Evolutionary conservation across 257 asterid species (phyloP).

Genomic region (Knoxia roxburghii): DNA sequence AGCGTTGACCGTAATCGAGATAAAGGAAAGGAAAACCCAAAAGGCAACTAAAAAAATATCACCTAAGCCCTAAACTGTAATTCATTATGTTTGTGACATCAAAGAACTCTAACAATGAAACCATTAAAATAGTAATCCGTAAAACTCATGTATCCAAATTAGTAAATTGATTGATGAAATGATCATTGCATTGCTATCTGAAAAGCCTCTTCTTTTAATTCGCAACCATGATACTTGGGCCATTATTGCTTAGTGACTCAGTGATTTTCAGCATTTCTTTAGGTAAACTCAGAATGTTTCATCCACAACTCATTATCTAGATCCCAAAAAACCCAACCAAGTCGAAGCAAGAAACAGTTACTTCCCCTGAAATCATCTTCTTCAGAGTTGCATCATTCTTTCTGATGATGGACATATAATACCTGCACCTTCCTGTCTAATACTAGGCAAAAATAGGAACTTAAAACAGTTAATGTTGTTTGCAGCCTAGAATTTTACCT

Average conservation of each 20-base stretch:
- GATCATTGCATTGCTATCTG: background rate
- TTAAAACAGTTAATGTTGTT: background rate
- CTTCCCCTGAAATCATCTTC: background rate
- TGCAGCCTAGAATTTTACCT: constrained; percentile 41
- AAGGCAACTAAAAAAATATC: background rate
- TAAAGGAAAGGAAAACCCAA: background rate
- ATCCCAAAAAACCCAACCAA: background rate
- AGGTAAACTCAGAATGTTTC: background rate
- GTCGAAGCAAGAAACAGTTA: background rate
- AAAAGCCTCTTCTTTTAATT: too few species aligned
- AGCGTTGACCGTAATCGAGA: too few species aligned
- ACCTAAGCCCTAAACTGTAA: background rate
- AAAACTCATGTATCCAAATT: background rate
- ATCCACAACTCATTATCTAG: background rate
- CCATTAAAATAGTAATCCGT: background rate
- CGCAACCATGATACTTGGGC: background rate
- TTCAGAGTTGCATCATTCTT: background rate
- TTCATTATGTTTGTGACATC: background rate
- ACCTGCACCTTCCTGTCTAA: background rate
- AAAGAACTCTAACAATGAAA: background rate
- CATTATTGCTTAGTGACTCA: background rate
- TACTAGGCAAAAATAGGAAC: background rate
- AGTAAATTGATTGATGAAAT: background rate
- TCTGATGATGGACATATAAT: background rate
- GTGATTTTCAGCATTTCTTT: background rate